A percentile compares a stretch with the other conserved stretches of the same genome.
phyloP scores from a whole-genome alignment of 2,329 filamentous ascomycete species.

The Didymella exigua region DNA sequence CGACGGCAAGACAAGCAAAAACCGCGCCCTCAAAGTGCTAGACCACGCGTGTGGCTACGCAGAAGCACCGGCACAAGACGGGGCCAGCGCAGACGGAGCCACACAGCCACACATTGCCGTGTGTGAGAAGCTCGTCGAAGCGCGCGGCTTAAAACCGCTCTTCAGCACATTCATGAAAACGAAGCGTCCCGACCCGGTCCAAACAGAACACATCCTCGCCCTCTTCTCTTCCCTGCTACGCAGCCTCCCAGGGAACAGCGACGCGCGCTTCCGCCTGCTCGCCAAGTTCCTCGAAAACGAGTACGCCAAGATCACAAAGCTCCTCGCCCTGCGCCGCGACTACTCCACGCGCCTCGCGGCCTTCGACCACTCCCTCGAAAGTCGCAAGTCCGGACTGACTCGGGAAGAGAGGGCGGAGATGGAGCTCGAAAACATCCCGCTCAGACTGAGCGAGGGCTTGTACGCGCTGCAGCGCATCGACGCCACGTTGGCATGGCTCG shows the following conservation, averaged over 20 bases:
- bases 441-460: slow-evolving; percentile 80
- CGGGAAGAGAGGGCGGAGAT: slow-evolving; percentile 66
- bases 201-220: slow-evolving; percentile 79
- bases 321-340: slow-evolving; percentile 73
- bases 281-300: slow-evolving; percentile 97
- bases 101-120: slow-evolving; percentile 58
- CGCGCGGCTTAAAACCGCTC: slow-evolving; percentile 79
- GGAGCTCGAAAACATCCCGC: slow-evolving; percentile 74
- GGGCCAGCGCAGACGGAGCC: background rate
- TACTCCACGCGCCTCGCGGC: slow-evolving; percentile 68
- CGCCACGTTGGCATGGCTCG: slow-evolving; percentile 84
- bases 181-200: slow-evolving; percentile 72
- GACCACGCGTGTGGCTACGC: slow-evolving; percentile 76
- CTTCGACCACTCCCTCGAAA: slow-evolving; percentile 67
- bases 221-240: slow-evolving; percentile 85
- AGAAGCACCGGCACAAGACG: slow-evolving; percentile 18
- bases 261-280: slow-evolving; percentile 78
- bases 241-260: slow-evolving; percentile 75
- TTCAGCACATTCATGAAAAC: slow-evolving; percentile 91
- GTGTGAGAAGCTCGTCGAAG: slow-evolving; percentile 79
- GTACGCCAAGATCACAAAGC: slow-evolving; percentile 79
- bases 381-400: slow-evolving; percentile 60
- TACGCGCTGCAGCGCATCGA: slow-evolving; percentile 85
- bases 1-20: slow-evolving; percentile 80
- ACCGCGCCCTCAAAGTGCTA: slow-evolving; percentile 76